Conservation (phyloP, 2,329 filamentous ascomycete genomes). For the Talaromyces albobiverticillius region DNA sequence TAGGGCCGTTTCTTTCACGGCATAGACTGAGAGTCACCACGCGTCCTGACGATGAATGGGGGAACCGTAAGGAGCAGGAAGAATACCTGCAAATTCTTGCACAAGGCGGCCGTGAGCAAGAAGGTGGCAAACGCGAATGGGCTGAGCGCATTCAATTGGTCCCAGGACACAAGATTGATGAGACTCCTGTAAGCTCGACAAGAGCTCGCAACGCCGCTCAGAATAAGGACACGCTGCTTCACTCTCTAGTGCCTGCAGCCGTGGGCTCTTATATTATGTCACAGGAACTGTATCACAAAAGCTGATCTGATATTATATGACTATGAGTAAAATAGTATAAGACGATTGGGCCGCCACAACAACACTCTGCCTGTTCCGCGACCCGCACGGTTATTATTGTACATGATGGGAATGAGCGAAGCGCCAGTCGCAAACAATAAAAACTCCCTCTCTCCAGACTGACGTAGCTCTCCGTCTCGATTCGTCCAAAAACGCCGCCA, state of each 20-base stretch:
- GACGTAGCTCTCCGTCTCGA: neutral
- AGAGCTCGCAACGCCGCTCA: slow-evolving; percentile 37
- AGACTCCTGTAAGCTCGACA: slow-evolving; percentile 43
- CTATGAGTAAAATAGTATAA: neutral
- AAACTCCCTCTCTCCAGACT: neutral
- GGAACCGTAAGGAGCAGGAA: slow-evolving; percentile 36
- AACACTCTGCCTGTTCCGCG: too few species aligned
- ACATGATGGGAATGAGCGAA: neutral
- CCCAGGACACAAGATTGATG: slow-evolving; percentile 33
- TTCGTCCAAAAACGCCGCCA: neutral
- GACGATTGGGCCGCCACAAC: too few species aligned
- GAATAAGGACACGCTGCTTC: slow-evolving; percentile 31
- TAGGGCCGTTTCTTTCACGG: slow-evolving; percentile 41
- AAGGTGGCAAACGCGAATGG: slow-evolving; percentile 43
- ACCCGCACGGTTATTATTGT: neutral
- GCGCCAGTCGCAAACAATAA: too few species aligned
- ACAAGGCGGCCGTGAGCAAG: slow-evolving; percentile 32
- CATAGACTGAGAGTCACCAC: slow-evolving; percentile 45
- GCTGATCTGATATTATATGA: slow-evolving; percentile 6
- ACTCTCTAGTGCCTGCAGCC: slow-evolving; percentile 33
- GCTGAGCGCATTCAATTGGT: slow-evolving; percentile 41
- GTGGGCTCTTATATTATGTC: slow-evolving; percentile 33
- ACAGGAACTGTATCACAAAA: slow-evolving; percentile 28
- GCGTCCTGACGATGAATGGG: slow-evolving; percentile 42
- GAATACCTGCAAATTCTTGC: slow-evolving; percentile 37